These are phyloP conservation scores for Ballota nigra DNA, from an alignment of 257 asterid genomes.

Conservation along the genomic window DNA sequence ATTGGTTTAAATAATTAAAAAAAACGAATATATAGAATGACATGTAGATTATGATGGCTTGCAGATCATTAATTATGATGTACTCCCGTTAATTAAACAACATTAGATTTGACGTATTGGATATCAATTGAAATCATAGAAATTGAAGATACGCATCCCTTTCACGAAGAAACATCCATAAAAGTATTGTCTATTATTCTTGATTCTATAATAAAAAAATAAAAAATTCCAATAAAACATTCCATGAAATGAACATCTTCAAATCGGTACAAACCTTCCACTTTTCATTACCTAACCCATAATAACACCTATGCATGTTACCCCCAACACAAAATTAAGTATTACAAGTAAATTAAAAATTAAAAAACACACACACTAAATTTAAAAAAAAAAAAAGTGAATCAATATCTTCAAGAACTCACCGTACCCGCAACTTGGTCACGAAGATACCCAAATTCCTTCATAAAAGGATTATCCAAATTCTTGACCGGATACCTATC, in stretches of 20 bases:
- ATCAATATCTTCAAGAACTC: neutral
- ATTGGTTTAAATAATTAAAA: too few relatives aligned
- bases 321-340: too few relatives aligned
- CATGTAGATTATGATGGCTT: neutral
- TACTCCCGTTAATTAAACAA: too few relatives aligned
- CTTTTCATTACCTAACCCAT: neutral
- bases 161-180: neutral
- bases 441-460: constrained; percentile 59
- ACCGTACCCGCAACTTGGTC: neutral
- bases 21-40: neutral
- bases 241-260: neutral
- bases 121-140: too few relatives aligned
- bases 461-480: constrained; percentile 56
- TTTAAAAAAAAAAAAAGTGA: too few relatives aligned
- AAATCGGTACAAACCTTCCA: neutral
- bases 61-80: too few relatives aligned
- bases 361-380: neutral
- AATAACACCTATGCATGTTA: too few relatives aligned
- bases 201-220: too few relatives aligned
- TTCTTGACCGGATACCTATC: constrained; percentile 45
- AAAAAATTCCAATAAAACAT: neutral
- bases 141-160: neutral
- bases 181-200: too few relatives aligned
- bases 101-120: too few relatives aligned
- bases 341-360: too few relatives aligned